Evolutionary conservation across 2,329 filamentous ascomycete genomes (phyloP), one percentile per base, ranked within the genome.

Genomic region (Xylariaceae sp.): DNA sequence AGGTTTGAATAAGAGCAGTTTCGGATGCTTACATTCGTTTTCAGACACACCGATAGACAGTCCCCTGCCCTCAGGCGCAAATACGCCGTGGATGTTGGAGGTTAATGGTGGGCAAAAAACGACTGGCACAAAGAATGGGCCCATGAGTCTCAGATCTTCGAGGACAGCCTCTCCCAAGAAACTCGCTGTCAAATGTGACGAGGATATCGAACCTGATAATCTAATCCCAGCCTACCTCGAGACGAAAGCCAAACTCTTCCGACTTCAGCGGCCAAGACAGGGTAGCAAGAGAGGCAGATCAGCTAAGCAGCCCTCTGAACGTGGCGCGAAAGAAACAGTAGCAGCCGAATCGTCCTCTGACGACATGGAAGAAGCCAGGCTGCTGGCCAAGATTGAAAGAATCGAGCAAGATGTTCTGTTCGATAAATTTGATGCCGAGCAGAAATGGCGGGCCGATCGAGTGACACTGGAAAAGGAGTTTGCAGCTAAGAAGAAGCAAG

Each of bases 321-420:
- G 49, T 48, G 54, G 40, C 1, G 7, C 43, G 37, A 52, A 44
- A 48, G 19, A 49, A 32, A 1, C 43, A 16, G 9, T 41, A 16
- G 9, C 40, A n/a, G 9, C 48, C 2, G 63, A 67, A 21, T 48
- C 57, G 4, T 53, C 74, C 1, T 63, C 67, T 9, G 72, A 77
- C 23, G 71, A 73, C 16, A 71, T 82, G 20, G 81, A 84, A 58
- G 77, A 86, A 43, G 81, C 82, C 9, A 90, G 87, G 64, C 74
- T 96, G 2, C 80, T 88, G 41, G 85, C 87, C 16, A 96, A 93
- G 69, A 76, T 97, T 40, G 81, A 86, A 40, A 84, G 83, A 58
- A 90, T 97, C 42, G 89, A 95, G 67, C 88, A 85, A 21, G 90
- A 93, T 68, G 79, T 91, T 16, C 75, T 93, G 2, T 92, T 93